A percentile compares a stretch with the other conserved stretches of the same genome.
Conservation (phyloP, 2,329 filamentous ascomycete genomes). For the Colletotrichum shisoi region DNA sequence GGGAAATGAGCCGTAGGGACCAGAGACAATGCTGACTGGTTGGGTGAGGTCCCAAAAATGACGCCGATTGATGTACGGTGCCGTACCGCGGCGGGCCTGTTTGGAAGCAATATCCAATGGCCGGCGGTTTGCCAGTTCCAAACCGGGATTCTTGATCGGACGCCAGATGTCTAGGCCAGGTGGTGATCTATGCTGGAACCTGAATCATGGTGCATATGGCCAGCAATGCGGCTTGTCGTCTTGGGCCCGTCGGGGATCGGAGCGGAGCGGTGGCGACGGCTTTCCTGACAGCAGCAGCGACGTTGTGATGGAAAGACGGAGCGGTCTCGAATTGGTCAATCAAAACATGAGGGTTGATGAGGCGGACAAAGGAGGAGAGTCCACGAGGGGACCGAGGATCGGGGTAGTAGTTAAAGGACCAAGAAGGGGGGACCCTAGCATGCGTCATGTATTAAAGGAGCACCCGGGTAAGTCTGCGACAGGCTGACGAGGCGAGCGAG, state of each 20-base stretch:
- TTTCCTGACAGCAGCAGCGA: slow-evolving; percentile 20
- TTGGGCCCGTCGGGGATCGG: slow-evolving; percentile 21
- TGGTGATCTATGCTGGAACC: slow-evolving; percentile 41
- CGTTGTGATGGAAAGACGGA: slow-evolving; percentile 19
- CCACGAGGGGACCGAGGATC: slow-evolving; percentile 33
- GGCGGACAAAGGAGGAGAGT: slow-evolving; percentile 28
- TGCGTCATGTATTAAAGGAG: slow-evolving; percentile 41
- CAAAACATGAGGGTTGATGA: slow-evolving; percentile 17
- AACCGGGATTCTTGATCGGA: slow-evolving; percentile 31
- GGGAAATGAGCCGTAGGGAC: slow-evolving; percentile 25
- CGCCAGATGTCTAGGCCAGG: slow-evolving; percentile 35
- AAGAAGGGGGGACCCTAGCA: slow-evolving; percentile 39
- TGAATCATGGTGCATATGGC: slow-evolving; percentile 47
- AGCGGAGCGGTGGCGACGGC: slow-evolving; percentile 23
- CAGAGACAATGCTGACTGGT: slow-evolving; percentile 25
- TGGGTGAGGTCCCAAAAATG: slow-evolving; percentile 18
- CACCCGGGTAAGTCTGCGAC: slow-evolving; percentile 39
- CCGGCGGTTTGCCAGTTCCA: slow-evolving; percentile 8
- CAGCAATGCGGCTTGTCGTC: slow-evolving; percentile 47
- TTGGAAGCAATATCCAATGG: slow-evolving; percentile 17
- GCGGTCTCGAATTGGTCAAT: slow-evolving; percentile 20
- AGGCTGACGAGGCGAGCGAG: slow-evolving; percentile 35
- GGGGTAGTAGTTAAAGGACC: slow-evolving; percentile 35
- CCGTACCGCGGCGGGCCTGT: slow-evolving; percentile 28
- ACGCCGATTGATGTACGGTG: slow-evolving; percentile 30